Percentiles rank a stretch among this genome's conserved stretches.
Evolutionary conservation across 345 rosid species (phyloP).

Genomic region (Nasturtium officinale): DNA sequence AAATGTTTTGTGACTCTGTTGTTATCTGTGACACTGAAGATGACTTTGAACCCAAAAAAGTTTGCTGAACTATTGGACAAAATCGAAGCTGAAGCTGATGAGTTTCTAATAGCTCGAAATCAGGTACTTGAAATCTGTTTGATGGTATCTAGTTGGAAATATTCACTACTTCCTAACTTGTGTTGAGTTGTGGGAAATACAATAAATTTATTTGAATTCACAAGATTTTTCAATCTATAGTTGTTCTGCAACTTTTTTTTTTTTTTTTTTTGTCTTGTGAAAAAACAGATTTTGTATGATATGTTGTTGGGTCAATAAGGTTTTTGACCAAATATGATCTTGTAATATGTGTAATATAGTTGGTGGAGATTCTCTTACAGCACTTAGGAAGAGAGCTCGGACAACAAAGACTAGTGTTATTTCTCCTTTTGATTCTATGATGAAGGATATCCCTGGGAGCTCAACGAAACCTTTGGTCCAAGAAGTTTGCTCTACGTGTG

Average conservation of each 20-base stretch:
- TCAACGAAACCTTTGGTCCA: conserved; percentile 63
- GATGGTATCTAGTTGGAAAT: background rate
- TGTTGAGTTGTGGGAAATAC: background rate
- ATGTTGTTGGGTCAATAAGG: background rate
- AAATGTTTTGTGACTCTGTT: too few species aligned
- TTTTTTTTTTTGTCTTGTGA: background rate
- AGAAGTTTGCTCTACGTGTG: conserved; percentile 82
- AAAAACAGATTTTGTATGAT: background rate
- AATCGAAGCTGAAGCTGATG: conserved; percentile 80
- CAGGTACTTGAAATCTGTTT: conserved; percentile 49
- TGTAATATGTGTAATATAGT: conserved; percentile 51
- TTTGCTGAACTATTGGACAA: conserved; percentile 51
- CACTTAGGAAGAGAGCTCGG: conserved; percentile 72
- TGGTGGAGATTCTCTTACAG: conserved; percentile 76
- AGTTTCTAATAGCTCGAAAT: conserved; percentile 58
- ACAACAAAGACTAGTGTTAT: conserved; percentile 71
- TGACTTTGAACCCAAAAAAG: conserved; percentile 47
- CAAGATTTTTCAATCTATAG: background rate
- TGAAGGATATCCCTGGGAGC: conserved; percentile 61
- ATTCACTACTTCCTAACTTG: background rate
- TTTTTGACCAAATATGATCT: background rate
- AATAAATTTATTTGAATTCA: background rate
- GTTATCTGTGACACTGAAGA: background rate
- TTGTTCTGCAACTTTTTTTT: background rate
- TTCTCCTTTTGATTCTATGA: conserved; percentile 70